These are phyloP conservation scores for Candida fluviatilis DNA, from an alignment of 805 yeast species.

Conservation along the genomic window DNA sequence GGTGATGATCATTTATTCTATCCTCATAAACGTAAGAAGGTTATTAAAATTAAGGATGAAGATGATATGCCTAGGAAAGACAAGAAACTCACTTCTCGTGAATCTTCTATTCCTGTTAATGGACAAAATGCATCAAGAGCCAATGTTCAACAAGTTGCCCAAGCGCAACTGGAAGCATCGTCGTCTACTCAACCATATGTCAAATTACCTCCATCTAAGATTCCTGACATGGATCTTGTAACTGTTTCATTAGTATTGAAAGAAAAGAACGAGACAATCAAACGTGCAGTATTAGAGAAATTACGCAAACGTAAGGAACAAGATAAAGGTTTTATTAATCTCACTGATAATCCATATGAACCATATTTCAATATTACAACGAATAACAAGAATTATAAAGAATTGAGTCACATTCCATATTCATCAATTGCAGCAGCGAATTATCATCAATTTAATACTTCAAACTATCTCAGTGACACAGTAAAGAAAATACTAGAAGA, in stretches of 20 bases:
- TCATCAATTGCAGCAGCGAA: slow-evolving; percentile 70
- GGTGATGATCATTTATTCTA: slow-evolving; percentile 84
- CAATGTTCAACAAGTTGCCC: slow-evolving; percentile 10
- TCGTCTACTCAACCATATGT: slow-evolving; percentile 70
- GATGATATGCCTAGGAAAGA: slow-evolving; percentile 17
- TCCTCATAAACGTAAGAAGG: slow-evolving; percentile 68
- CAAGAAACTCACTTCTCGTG: slow-evolving; percentile 8
- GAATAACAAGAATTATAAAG: slow-evolving; percentile 43
- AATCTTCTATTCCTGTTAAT: slow-evolving; percentile 2
- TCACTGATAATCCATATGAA: slow-evolving; percentile 81
- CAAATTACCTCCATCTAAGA: slow-evolving; percentile 81
- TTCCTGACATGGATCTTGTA: slow-evolving; percentile 86
- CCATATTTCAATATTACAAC: slow-evolving; percentile 71
- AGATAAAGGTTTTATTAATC: slow-evolving; percentile 76
- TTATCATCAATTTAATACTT: slow-evolving; percentile 58
- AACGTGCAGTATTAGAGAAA: slow-evolving; percentile 81
- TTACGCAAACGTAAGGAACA: slow-evolving; percentile 64
- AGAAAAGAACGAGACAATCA: slow-evolving; percentile 74
- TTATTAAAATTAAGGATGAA: slow-evolving; percentile 30
- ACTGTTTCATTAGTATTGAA: slow-evolving; percentile 72
- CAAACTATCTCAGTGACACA: slow-evolving; percentile 46
- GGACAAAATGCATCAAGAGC: slow-evolving; percentile 2
- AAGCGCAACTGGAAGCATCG: slow-evolving; percentile 12
- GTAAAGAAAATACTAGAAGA: slow-evolving; percentile 41
- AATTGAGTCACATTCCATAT: slow-evolving; percentile 67